phyloP scores from a whole-genome alignment of 441 rosid genomes.

The Biscutella laevigata region DNA sequence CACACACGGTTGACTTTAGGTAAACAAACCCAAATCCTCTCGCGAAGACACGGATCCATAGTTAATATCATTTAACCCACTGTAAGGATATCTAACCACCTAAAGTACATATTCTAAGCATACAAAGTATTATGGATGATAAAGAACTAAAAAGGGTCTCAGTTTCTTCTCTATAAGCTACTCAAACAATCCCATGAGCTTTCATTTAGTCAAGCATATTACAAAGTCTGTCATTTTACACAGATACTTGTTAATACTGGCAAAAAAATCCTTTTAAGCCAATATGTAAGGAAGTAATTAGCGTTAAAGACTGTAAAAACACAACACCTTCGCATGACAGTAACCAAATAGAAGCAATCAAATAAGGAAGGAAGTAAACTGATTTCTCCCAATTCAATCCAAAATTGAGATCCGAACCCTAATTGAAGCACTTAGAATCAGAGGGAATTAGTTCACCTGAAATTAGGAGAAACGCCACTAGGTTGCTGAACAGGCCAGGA shows the following conservation, averaged over 20 bases:
- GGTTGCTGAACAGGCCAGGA: conserved; percentile 56
- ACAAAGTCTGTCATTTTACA: neutral
- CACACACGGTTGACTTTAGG: conserved; percentile 22
- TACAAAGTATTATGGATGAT: neutral
- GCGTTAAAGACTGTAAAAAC: neutral
- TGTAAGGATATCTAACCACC: neutral
- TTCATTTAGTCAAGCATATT: neutral
- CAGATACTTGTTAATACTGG: neutral
- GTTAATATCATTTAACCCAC: neutral
- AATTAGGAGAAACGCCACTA: conserved; percentile 41
- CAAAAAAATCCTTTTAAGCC: neutral
- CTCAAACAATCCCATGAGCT: neutral
- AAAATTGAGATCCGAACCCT: conserved; percentile 11
- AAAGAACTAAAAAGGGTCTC: neutral
- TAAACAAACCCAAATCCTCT: conserved; percentile 11
- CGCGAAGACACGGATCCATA: conserved; percentile 10
- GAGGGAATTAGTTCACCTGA: conserved; percentile 32
- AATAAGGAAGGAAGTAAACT: neutral
- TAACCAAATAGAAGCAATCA: too few relatives aligned
- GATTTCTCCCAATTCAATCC: neutral
- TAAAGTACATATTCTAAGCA: conserved; percentile 3
- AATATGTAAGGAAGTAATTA: too few relatives aligned
- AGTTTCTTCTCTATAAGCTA: neutral
- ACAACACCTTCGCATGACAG: neutral
- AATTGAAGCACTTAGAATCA: neutral